Evolutionary conservation across 2,329 filamentous ascomycete species (phyloP).

Genomic region (Sphaerulina musiva): DNA sequence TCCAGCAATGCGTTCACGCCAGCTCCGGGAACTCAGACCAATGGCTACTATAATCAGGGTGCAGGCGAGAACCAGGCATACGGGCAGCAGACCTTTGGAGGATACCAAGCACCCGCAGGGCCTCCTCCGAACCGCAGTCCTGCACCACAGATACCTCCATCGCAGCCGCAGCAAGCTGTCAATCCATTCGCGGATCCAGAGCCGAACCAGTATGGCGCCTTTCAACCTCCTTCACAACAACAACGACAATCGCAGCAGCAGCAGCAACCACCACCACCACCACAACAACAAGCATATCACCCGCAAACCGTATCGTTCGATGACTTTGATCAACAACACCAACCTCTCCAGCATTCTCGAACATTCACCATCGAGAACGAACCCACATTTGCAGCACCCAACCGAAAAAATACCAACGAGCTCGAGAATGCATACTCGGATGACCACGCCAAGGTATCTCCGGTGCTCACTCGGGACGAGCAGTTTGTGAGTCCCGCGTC

Average conservation of each 20-base stretch:
- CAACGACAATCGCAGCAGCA: conserved; percentile 10
- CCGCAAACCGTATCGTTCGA: conserved; percentile 23
- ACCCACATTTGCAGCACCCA: conserved; percentile 14
- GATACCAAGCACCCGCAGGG: conserved; percentile 21
- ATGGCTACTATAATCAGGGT: neutral
- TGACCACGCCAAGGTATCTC: conserved; percentile 16
- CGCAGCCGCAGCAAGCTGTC: conserved; percentile 19
- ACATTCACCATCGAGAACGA: conserved; percentile 23
- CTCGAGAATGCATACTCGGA: conserved; percentile 25
- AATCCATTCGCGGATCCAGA: conserved; percentile 42
- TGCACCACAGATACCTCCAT: conserved; percentile 6
- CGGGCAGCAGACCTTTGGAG: conserved; percentile 1
- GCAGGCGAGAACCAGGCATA: neutral
- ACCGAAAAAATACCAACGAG: conserved; percentile 21
- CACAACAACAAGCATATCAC: conserved; percentile 10
- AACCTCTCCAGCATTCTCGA: conserved; percentile 13
- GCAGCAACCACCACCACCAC: conserved; percentile 12
- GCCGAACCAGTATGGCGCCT: conserved; percentile 18
- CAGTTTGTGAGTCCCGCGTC: conserved; percentile 10
- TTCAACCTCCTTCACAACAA: conserved; percentile 5
- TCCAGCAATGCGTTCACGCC: conserved; percentile 4
- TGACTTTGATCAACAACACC: conserved; percentile 10
- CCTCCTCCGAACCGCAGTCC: conserved; percentile 19
- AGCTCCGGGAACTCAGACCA: neutral
- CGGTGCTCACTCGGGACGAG: conserved; percentile 11